Evolutionary conservation across 2,329 filamentous ascomycete species (phyloP).

Genomic region (Dothideomycetes sp.): DNA sequence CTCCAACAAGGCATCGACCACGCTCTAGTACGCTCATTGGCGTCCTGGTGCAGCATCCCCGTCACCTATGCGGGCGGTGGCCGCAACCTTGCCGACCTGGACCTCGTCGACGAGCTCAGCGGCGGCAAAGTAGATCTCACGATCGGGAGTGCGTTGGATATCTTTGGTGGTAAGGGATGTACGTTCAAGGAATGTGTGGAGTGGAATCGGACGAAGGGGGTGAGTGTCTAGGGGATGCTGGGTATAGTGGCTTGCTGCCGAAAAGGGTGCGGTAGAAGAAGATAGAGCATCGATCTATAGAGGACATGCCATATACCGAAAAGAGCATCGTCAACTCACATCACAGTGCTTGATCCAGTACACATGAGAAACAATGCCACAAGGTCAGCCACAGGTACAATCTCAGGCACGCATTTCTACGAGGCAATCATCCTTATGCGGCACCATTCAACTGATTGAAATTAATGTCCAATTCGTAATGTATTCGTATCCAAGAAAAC

Average conservation of each 20-base stretch:
- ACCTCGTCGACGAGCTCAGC: constrained; percentile 65
- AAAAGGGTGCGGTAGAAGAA: no score
- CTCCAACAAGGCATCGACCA: constrained; percentile 86
- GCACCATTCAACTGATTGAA: no score
- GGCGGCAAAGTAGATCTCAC: constrained; percentile 78
- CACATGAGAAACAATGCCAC: no score
- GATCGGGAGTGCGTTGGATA: constrained; percentile 90
- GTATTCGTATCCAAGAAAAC: background rate
- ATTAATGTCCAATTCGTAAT: background rate
- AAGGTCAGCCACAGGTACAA: no score
- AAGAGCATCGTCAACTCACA: no score
- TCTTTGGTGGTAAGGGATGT: constrained; percentile 82
- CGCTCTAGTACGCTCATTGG: constrained; percentile 62
- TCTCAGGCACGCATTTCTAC: no score
- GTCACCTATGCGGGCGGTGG: constrained; percentile 97
- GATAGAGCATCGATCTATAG: no score
- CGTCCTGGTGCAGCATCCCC: constrained; percentile 80
- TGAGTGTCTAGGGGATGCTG: no score
- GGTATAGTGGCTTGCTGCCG: no score
- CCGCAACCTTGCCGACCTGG: constrained; percentile 67
- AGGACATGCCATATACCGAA: no score
- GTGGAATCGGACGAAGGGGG: constrained; percentile 63
- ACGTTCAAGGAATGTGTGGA: constrained; percentile 78
- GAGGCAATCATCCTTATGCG: no score
- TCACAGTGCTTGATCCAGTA: no score